Conservation (phyloP, 2,329 filamentous ascomycete genomes). For the Bisporella sp. region DNA sequence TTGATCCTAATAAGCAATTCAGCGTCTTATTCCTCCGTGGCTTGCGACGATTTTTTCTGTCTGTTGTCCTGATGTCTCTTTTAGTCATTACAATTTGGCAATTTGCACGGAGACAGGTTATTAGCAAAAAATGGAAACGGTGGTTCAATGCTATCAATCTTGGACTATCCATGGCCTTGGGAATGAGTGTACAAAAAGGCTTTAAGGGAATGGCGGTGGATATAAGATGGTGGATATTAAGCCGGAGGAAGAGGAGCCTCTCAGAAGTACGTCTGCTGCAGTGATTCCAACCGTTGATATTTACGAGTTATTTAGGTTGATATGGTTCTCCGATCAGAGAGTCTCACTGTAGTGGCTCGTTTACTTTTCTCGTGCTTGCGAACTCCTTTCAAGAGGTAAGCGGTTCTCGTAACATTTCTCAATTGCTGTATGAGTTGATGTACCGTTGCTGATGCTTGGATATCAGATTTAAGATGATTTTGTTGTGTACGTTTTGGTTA, state of each 20-base stretch:
- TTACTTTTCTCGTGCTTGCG: too few relatives aligned
- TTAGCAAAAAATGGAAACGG: background rate
- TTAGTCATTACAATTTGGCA: background rate
- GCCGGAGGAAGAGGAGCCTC: background rate
- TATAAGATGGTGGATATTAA: constrained; percentile 4
- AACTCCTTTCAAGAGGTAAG: too few relatives aligned
- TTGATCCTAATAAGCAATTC: too few relatives aligned
- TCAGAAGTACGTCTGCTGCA: background rate
- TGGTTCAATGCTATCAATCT: constrained; percentile 2
- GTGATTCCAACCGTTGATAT: background rate
- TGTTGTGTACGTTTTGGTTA: background rate
- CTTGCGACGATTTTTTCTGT: too few relatives aligned
- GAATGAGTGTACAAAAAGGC: constrained; percentile 1
- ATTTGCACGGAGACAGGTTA: background rate
- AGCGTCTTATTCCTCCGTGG: too few relatives aligned
- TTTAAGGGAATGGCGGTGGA: constrained; percentile 4
- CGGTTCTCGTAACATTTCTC: too few relatives aligned
- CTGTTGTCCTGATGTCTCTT: too few relatives aligned
- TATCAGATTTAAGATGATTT: background rate
- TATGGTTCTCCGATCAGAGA: too few relatives aligned
- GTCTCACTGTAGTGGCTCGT: too few relatives aligned
- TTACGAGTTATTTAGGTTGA: too few relatives aligned
- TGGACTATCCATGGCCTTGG: constrained; percentile 2
- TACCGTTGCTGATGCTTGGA: background rate
- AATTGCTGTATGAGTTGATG: too few relatives aligned